phyloP scores from a whole-genome alignment of 805 yeast species.

The Pichia deserticola region DNA sequence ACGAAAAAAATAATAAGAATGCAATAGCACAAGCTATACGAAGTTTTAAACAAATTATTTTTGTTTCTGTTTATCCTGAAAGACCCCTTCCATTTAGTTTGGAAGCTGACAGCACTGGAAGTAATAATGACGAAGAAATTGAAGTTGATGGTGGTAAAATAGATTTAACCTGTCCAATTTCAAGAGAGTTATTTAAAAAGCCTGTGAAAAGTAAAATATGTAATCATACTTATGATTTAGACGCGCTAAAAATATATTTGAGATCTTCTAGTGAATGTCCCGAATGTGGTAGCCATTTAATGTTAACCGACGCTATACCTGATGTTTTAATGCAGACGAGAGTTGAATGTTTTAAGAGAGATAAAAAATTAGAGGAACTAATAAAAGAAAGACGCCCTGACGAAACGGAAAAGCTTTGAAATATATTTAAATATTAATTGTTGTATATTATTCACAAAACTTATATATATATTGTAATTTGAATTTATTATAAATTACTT shows the following conservation, averaged over 20 bases:
- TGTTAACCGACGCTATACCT: neutral
- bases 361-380: conserved; percentile 1
- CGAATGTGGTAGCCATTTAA: conserved; percentile 34
- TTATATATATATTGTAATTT: neutral
- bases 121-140: conserved; percentile 50
- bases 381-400: conserved; percentile 3
- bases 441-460: neutral
- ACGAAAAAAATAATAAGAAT: neutral
- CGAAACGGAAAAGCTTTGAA: conserved; percentile 8
- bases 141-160: conserved; percentile 64
- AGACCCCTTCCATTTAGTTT: conserved; percentile 46
- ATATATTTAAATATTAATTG: neutral
- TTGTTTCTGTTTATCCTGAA: conserved; percentile 51
- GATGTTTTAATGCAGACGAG: conserved; percentile 15
- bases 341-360: conserved; percentile 10
- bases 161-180: conserved; percentile 62
- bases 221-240: conserved; percentile 54
- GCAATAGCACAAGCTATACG: neutral
- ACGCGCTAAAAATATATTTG: conserved; percentile 33
- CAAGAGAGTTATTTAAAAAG: conserved; percentile 40
- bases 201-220: conserved; percentile 56
- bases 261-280: conserved; percentile 42
- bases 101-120: conserved; percentile 24
- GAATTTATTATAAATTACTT: too few species aligned
- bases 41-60: conserved; percentile 29